Conservation (phyloP, 1,139 yeast genomes). For the Hanseniaspora sp. region DNA sequence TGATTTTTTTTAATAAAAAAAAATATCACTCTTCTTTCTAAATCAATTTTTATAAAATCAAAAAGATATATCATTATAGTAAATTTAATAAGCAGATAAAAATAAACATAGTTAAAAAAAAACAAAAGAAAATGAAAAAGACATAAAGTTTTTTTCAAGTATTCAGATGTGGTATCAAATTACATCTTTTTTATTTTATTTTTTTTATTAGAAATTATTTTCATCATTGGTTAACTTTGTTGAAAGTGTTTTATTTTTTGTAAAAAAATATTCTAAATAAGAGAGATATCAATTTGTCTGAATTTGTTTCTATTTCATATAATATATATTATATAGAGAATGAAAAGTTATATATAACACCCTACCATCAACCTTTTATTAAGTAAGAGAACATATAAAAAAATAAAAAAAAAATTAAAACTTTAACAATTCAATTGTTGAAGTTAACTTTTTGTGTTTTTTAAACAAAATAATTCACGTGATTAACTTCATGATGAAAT, state of each 20-base stretch:
- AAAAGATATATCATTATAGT: not conserved
- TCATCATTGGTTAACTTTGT: too few relatives aligned
- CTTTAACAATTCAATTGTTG: not conserved
- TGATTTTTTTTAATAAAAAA: not conserved
- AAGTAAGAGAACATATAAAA: conserved; percentile 8
- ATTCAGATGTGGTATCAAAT: not conserved
- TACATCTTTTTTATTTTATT: not conserved
- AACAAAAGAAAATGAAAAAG: not conserved
- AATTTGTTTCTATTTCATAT: not conserved
- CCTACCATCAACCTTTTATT: conserved; percentile 2
- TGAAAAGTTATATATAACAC: not conserved
- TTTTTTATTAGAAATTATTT: not conserved
- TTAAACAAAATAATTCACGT: too few relatives aligned
- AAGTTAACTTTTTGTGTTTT: too few relatives aligned
- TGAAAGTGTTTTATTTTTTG: too few relatives aligned
- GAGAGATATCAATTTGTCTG: not conserved
- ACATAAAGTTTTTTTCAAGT: not conserved
- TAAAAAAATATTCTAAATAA: not conserved
- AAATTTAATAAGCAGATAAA: not conserved
- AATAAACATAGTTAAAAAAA: not conserved
- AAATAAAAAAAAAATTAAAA: not conserved
- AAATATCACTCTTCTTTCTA: conserved; percentile 12
- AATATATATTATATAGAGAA: not conserved
- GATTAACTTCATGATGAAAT: too few relatives aligned
- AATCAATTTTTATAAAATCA: conserved; percentile 10